Conservation (phyloP, 176 grass and related monocot genomes). For the Pharus latifolius region DNA sequence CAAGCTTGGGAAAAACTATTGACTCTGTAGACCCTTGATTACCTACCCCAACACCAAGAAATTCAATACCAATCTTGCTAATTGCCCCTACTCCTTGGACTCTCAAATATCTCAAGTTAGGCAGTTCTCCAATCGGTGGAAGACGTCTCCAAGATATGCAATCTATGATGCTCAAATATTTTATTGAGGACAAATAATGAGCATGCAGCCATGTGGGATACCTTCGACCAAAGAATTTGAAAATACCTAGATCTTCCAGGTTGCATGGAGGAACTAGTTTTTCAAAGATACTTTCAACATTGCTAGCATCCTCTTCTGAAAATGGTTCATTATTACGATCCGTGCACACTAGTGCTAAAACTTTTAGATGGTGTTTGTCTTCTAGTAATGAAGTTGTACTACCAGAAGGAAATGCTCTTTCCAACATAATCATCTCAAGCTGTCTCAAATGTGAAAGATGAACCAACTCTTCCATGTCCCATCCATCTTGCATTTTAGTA, state of each 20-base stretch:
- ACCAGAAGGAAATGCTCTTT: not conserved
- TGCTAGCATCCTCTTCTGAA: not conserved
- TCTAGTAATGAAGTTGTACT: not conserved
- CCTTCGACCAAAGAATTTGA: not conserved
- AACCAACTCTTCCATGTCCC: not conserved
- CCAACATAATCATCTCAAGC: not conserved
- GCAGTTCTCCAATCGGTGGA: constrained; percentile 11
- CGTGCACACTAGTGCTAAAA: not conserved
- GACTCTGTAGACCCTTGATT: not conserved
- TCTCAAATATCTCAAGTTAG: constrained; percentile 9
- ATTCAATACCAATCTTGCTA: constrained; percentile 11
- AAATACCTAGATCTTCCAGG: not conserved
- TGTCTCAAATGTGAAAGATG: not conserved
- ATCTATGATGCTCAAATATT: not conserved
- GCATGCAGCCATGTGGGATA: constrained; percentile 1
- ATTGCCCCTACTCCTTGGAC: not conserved
- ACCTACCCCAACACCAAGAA: not conserved
- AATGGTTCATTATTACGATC: not conserved
- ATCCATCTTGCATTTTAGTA: not conserved
- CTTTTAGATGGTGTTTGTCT: not conserved
- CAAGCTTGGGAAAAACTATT: constrained; percentile 19
- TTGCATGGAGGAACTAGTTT: not conserved
- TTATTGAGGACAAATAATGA: not conserved
- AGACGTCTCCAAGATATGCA: constrained; percentile 5
- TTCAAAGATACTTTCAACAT: constrained; percentile 15